Percentiles rank a stretch among this genome's conserved stretches.
These are phyloP conservation scores for Schizonepeta tenuifolia DNA, from an alignment of 257 asterid species.

Conservation along the genomic window DNA sequence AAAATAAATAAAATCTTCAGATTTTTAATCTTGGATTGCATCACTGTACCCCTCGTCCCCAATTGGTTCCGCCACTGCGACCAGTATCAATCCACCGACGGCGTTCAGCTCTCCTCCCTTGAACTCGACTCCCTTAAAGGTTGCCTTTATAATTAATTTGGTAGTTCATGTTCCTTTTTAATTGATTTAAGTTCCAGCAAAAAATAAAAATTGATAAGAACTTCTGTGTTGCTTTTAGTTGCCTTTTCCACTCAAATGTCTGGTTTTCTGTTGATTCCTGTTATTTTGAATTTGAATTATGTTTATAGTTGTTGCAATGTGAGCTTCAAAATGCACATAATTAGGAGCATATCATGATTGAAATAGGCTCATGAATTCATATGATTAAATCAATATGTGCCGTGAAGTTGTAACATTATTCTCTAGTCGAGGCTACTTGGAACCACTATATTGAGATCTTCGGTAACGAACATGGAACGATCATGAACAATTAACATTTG, in stretches of 20 bases:
- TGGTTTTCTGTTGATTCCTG: not conserved
- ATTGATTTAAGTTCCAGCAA: not conserved
- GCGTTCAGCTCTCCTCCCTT: slow-evolving; percentile 69
- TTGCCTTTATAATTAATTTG: slow-evolving; percentile 12
- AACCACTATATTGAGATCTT: too few relatives aligned
- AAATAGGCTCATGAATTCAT: not conserved
- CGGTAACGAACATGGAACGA: not conserved
- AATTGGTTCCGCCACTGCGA: too few relatives aligned
- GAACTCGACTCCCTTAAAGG: slow-evolving; percentile 85
- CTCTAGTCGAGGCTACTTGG: too few relatives aligned
- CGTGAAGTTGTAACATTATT: not conserved
- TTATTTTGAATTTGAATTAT: slow-evolving; percentile 1
- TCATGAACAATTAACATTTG: slow-evolving; percentile 6
- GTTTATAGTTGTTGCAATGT: not conserved
- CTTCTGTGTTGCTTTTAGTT: not conserved
- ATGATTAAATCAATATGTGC: not conserved
- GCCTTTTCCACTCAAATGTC: not conserved
- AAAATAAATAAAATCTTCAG: too few relatives aligned
- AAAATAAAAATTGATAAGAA: not conserved
- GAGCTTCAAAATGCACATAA: too few relatives aligned
- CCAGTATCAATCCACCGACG: slow-evolving; percentile 70
- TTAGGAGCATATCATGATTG: too few relatives aligned
- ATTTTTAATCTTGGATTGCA: too few relatives aligned
- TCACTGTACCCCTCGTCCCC: too few relatives aligned
- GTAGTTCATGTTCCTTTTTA: not conserved